Percentiles rank a stretch among this genome's conserved stretches.
Conservation (phyloP, 768 basidiomycete genomes). For the Leccinum arenicola region DNA sequence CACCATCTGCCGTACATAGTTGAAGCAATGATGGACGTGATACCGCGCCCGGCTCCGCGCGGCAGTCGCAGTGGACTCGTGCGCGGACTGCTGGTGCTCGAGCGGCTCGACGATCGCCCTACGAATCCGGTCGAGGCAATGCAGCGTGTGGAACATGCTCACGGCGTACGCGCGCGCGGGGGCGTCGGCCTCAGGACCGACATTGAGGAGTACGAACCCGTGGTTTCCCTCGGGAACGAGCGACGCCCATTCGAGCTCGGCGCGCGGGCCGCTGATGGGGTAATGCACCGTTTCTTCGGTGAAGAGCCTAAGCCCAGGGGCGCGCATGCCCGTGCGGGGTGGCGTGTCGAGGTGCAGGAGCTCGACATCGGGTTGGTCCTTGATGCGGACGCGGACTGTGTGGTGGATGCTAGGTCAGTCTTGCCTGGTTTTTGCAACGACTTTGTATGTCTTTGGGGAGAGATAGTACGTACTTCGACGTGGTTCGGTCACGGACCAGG, state of each 20-base stretch:
- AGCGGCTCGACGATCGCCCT: conserved; percentile 14
- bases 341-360: conserved; percentile 17
- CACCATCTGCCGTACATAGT: conserved; percentile 39
- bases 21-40: conserved; percentile 36
- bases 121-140: conserved; percentile 39
- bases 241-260: conserved; percentile 25
- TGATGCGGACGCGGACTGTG: conserved; percentile 18
- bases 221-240: conserved; percentile 21
- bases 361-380: conserved; percentile 2
- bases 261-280: conserved; percentile 20
- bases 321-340: neutral
- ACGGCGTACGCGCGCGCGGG: conserved; percentile 32
- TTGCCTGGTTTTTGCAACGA: neutral
- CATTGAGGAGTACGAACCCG: conserved; percentile 12
- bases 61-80: neutral
- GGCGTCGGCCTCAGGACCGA: conserved; percentile 20
- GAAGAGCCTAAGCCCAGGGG: conserved; percentile 9
- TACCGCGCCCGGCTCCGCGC: neutral
- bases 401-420: neutral
- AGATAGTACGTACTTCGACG: conserved; percentile 13
- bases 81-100: neutral
- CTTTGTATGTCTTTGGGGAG: neutral
- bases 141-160: conserved; percentile 39
- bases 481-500: conserved; percentile 5
- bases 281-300: conserved; percentile 27